Evolutionary conservation across 257 asterid species (phyloP), one percentile per base, ranked within the genome.

Genomic region (Handroanthus guayacan): DNA sequence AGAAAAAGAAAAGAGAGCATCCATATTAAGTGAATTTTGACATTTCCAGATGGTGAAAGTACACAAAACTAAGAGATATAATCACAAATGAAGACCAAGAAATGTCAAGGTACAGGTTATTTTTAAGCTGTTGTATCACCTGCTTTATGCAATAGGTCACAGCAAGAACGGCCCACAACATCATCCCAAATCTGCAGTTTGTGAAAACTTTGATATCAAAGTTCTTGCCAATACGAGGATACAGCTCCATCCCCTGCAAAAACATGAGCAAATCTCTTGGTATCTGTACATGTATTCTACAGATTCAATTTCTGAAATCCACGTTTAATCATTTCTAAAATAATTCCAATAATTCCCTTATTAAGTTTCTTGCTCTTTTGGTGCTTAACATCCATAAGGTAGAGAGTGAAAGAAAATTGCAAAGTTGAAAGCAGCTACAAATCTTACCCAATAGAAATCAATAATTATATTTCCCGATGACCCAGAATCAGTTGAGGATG

Each of bases 121-220:
- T 39, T 60, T 39, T 60, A 20, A 5, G n/a, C 38, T 31, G 41
- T 44, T 20, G 55, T 41, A 69, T 50, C 54, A 95, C 99, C 99
- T 95, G 99, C 80, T 95, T 95, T 79, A 95, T 91, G 90, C 98
- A 92, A 81, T 92, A 95, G 11, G 99, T 95, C 74, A 95, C 81
- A 43, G 98, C 90, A 82, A 95, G 98, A 82, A 95, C 98, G 57
- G 92, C 99, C 99, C 99, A 95, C 48, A 98, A 89, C 94, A 95
- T 95, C 99, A 95, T 95, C 78, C 99, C 99, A 72, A 95, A 95
- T 83, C 99, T 86, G 83, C 99, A 95, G 82, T 95, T 95, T 41
- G 99, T 95, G 80, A 95, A 95, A 57, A 95, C 99, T 83, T 95
- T 95, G 85, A 95, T 89, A 77, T 94, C 99, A 71, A 94, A 92